A percentile compares a stretch with the other conserved stretches of the same genome.
phyloP scores from a whole-genome alignment of 306 rosid genomes.

The Oemleria cerasiformis region DNA sequence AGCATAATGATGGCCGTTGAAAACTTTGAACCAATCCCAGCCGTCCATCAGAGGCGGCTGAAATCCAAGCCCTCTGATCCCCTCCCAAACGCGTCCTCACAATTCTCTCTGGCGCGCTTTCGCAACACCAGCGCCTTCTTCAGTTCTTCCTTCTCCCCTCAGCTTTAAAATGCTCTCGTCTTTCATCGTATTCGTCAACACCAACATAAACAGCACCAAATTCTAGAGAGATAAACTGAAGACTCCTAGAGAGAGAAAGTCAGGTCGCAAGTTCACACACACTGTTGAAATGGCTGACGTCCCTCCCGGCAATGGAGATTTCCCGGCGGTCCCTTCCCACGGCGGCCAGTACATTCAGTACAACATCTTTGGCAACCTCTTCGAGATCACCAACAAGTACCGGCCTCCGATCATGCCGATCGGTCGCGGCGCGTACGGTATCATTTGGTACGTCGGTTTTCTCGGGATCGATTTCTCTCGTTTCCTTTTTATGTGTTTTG shows the following conservation, averaged over 20 bases:
- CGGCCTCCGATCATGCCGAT: conserved; percentile 94
- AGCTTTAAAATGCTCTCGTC: conserved; percentile 1
- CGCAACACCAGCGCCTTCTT: conserved; percentile 26
- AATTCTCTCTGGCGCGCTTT: conserved; percentile 49
- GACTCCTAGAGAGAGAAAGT: conserved; percentile 26
- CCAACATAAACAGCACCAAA: background rate
- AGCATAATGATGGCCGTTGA: conserved; percentile 43
- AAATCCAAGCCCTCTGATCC: conserved; percentile 37
- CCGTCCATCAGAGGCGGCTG: conserved; percentile 81
- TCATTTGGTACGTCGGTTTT: conserved; percentile 63
- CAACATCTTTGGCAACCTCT: conserved; percentile 83
- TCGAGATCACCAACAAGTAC: conserved; percentile 80
- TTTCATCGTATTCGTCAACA: conserved; percentile 15
- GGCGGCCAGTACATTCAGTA: conserved; percentile 81
- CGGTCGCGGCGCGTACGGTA: conserved; percentile 97
- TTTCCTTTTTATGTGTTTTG: background rate
- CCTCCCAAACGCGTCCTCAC: conserved; percentile 30
- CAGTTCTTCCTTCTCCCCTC: background rate
- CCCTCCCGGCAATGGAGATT: conserved; percentile 38
- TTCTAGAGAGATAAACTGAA: conserved; percentile 3
- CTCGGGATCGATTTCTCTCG: background rate
- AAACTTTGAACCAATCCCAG: conserved; percentile 24
- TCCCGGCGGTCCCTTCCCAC: conserved; percentile 64
- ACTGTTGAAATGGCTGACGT: conserved; percentile 51
- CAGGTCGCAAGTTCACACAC: conserved; percentile 2